Evolutionary conservation across 305 asterid species (phyloP), one percentile per base, ranked within the genome.

Genomic region (Fraxinus platypoda): DNA sequence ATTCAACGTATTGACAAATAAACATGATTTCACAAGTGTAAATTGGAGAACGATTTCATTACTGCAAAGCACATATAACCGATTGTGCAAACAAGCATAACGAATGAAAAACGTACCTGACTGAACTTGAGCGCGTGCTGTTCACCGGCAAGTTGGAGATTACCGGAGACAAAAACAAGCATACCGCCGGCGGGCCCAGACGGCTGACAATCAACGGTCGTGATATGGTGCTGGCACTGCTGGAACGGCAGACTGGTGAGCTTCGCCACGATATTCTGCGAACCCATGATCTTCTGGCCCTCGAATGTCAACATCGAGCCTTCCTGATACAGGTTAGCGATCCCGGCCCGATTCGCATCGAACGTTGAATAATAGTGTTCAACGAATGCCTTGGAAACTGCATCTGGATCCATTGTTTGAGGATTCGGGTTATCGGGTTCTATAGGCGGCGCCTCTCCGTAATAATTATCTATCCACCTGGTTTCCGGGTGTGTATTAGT

Each of bases 221-320:
- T 46, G 59, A 80, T 54, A 0, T 80, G 52, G 28, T 80, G 83
- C 21, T 73, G 33, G 74, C 83, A 80, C 79, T 80, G 79, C 83
- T 80, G 83, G 41, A 80, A 80, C 3, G 83, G 79, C 21, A 80
- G 83, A 35, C 79, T 5, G 41, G 83, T 73, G 74, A 80, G 79
- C 83, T 80, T 80, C 15, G 3, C 13, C 5, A 21, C 57, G 19
- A 80, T 80, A 49, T 28, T 80, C 33, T 72, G 78, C 31, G 83
- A 0, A 0, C 83, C 78, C 72, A 41, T 78, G 74, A 15, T 34
- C 79, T 74, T 80, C 72, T 80, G 74, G 59, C 79, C 83, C 64
- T 80, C 83, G 43, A 80, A 80, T 9, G 33, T 33, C 79, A 80
- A 3, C 72, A 80, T 54, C 23, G 83, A 80, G 26, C 6, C 59